A percentile compares a stretch with the other conserved stretches of the same genome.
These are phyloP conservation scores for Pyrus bretschneideri DNA, from an alignment of 306 rosid genomes.

Conservation along the genomic window DNA sequence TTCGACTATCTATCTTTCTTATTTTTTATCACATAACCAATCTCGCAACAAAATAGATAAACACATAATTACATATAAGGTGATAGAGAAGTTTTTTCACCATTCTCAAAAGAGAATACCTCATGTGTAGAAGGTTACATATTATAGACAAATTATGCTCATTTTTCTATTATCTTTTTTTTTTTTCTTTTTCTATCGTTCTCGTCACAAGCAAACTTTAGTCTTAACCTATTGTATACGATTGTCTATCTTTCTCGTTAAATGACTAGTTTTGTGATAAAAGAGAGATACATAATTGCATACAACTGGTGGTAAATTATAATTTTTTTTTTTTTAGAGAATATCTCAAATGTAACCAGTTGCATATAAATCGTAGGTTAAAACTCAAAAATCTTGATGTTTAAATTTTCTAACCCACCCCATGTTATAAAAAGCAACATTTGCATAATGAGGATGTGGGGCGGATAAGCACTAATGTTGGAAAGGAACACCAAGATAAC, in stretches of 20 bases:
- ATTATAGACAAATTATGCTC: not conserved
- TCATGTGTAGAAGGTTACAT: too few relatives aligned
- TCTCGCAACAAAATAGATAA: not conserved
- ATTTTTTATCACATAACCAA: too few relatives aligned
- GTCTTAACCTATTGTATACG: not conserved
- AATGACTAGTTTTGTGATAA: too few relatives aligned
- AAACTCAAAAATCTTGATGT: not conserved
- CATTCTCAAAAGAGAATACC: not conserved
- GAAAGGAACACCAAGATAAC: slow-evolving; percentile 3
- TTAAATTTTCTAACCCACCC: not conserved
- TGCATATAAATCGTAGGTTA: not conserved
- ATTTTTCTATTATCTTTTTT: not conserved
- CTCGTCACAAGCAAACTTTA: not conserved
- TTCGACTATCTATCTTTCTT: not conserved
- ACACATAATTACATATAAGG: not conserved
- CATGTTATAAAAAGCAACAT: not conserved
- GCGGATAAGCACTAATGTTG: slow-evolving; percentile 16
- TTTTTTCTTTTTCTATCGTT: too few relatives aligned
- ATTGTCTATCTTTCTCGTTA: too few relatives aligned
- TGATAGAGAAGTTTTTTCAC: too few relatives aligned
- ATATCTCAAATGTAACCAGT: not conserved
- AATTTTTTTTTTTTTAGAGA: too few relatives aligned
- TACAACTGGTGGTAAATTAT: not conserved
- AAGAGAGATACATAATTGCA: too few relatives aligned
- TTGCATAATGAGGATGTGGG: not conserved